Evolutionary conservation across 108 stramenopile species (phyloP), one percentile per base, ranked within the genome.

Genomic region (Epipyxis sp.): DNA sequence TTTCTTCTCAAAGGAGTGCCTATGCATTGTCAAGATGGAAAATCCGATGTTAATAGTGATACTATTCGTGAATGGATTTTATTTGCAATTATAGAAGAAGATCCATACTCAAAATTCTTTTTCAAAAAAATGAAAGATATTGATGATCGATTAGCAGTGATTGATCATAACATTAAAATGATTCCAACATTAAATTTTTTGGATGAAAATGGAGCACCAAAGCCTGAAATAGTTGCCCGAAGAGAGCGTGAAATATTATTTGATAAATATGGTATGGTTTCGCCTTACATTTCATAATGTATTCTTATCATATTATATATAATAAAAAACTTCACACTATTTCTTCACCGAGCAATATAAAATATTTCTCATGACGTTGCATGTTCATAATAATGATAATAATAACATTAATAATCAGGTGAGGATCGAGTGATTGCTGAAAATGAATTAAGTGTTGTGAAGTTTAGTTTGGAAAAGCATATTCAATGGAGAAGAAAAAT

Each of bases 221-320:
- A 13, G 34, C 61, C 13, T 29, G 61, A 65, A 6, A 32, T 32
- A 13, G 30, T 16, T 35, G 61, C 61, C 20, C 27, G 35, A 13
- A 32, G 34, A 65, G 13, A 65, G 25, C 61, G 61, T 37, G 35
- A 35, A 65, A 65, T 32, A 37, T 65, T 65, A 37, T 65, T 65
- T 37, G 61, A 65, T 35, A 3, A 65, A 65, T 65, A 65, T 37
- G 61, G 61, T 32, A n/a, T n/a, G n/a, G n/a, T n/a, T n/a, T n/a
- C n/a, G n/a, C n/a, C n/a, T n/a, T n/a, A n/a, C n/a, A n/a, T n/a
- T n/a, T n/a, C n/a, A n/a, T n/a, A n/a, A n/a, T n/a, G n/a, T n/a
- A n/a, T n/a, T n/a, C n/a, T n/a, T n/a, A n/a, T n/a, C n/a, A n/a
- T n/a, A n/a, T n/a, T n/a, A n/a, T n/a, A n/a, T n/a, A n/a, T n/a